These are phyloP conservation scores for Vicia villosa DNA, from an alignment of 306 rosid genomes.

Conservation along the genomic window DNA sequence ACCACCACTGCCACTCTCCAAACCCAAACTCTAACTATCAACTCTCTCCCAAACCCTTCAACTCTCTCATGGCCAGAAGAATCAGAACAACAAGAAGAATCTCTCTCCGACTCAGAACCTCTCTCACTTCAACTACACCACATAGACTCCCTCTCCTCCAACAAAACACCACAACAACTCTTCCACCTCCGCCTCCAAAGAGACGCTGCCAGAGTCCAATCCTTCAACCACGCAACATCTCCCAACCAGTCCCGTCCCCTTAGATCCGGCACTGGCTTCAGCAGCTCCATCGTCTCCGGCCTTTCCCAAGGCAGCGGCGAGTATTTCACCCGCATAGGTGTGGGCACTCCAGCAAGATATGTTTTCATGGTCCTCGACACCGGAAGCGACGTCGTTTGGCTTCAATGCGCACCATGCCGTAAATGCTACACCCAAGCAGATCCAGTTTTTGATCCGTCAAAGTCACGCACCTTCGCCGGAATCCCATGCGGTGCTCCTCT, in stretches of 20 bases:
- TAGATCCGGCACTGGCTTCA: conserved; percentile 45
- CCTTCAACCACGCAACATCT: conserved; percentile 36
- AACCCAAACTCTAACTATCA: conserved; percentile 50
- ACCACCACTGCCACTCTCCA: conserved; percentile 28
- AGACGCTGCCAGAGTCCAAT: conserved; percentile 59
- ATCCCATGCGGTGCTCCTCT: conserved; percentile 72
- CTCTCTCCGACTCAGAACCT: conserved; percentile 2
- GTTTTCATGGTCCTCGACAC: conserved; percentile 88
- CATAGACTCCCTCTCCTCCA: conserved; percentile 57
- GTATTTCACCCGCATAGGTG: conserved; percentile 93
- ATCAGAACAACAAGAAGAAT: conserved; percentile 1
- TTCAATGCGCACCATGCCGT: conserved; percentile 84
- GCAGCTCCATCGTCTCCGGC: conserved; percentile 85
- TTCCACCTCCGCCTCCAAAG: conserved; percentile 68
- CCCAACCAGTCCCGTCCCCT: conserved; percentile 16
- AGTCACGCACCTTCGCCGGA: conserved; percentile 55
- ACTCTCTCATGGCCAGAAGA: conserved; percentile 57
- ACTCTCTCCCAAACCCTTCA: conserved; percentile 53
- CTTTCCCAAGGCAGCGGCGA: conserved; percentile 90
- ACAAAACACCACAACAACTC: conserved; percentile 65
- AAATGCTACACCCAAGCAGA: conserved; percentile 81
- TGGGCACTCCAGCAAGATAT: conserved; percentile 76
- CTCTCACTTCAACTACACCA: conserved; percentile 64
- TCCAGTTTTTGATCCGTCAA: conserved; percentile 72
- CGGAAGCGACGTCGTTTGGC: conserved; percentile 92